Evolutionary conservation across 1,284 basidiomycete genomes (phyloP), one percentile per base, ranked within the genome.

Genomic region (Apiotrichum domesticum): DNA sequence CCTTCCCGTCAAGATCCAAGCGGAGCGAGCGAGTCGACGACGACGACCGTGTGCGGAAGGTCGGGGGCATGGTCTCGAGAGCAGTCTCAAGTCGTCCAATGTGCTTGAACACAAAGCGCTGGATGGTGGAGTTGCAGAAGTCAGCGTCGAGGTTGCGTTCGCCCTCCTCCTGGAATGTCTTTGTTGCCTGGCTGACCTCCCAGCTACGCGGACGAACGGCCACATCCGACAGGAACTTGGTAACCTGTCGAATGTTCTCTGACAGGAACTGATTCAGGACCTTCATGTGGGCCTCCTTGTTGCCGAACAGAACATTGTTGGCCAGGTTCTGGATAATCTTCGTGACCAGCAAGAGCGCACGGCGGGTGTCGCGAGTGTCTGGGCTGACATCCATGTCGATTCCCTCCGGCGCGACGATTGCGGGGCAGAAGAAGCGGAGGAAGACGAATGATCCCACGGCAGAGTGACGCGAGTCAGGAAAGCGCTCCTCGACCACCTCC

Each of bases 361-460:
- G 83, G 34, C 88, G 85, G 46, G 89, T 77, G 58, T 81, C 74
- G 64, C 79, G 71, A 55, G 74, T 73, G 42, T 87, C 87, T 46
- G 82, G 81, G 0, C 87, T 87, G 0, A 90, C 70, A 60, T 90
- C 86, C 46, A 95, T 80, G 66, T 95, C 92, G 34, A 95, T 84
- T 10, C 79, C 83, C 66, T 90, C 88, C 0, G 92, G 92, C 0
- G 87, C 81, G 9, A 94, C 89, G 43, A 96, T 85, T 0, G 90
- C 88, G 33, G 92, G 92, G 48, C 77, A 79, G 59, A 80, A 78
- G 66, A 80, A 80, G 83, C 92, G 83, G 35, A 95, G 79, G 72
- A 95, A 94, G 63, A 95, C 87, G 78, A 95, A 95, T 6, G 90
- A 89, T 29, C 91, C 92, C 29, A 93, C 83, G 0, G 90, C 89